Conservation (phyloP, 2,329 filamentous ascomycete species). For the Fusarium circinatum region DNA sequence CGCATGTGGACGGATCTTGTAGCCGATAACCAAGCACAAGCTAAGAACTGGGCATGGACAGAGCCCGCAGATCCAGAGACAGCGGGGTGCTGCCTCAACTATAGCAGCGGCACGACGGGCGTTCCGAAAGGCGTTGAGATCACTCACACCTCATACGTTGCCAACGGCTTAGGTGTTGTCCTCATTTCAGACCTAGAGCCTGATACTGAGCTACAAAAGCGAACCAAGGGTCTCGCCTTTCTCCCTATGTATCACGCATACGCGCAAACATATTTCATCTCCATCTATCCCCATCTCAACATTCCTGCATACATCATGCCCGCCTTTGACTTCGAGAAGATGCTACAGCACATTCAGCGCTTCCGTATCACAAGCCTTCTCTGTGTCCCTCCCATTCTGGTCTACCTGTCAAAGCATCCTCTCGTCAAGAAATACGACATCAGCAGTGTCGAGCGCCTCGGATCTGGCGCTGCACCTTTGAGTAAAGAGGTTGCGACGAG, state of each 20-base stretch:
- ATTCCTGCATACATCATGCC: constrained; percentile 81
- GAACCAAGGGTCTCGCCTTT: constrained; percentile 67
- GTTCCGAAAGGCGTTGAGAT: constrained; percentile 86
- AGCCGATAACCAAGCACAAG: constrained; percentile 52
- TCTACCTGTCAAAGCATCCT: constrained; percentile 77
- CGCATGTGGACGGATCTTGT: constrained; percentile 72
- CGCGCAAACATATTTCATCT: constrained; percentile 76
- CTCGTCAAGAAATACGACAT: constrained; percentile 74
- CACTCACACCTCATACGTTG: constrained; percentile 77
- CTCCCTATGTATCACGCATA: constrained; percentile 81
- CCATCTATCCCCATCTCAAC: constrained; percentile 62
- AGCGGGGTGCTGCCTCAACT: constrained; percentile 77
- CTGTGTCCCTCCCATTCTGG: constrained; percentile 79
- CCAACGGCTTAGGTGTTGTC: constrained; percentile 73
- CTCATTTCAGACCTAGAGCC: constrained; percentile 53
- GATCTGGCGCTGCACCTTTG: constrained; percentile 76
- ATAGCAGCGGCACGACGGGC: constrained; percentile 81
- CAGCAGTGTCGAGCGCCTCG: constrained; percentile 67
- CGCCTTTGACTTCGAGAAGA: constrained; percentile 77
- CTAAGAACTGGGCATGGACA: constrained; percentile 68
- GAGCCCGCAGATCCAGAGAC: constrained; percentile 60
- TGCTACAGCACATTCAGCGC: constrained; percentile 74
- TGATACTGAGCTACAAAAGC: constrained; percentile 54
- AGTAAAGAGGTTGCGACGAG: constrained; percentile 56
- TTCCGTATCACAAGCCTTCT: constrained; percentile 73